These are phyloP conservation scores for Blastobotrys robertii DNA, from an alignment of 805 yeast genomes.

Conservation along the genomic window DNA sequence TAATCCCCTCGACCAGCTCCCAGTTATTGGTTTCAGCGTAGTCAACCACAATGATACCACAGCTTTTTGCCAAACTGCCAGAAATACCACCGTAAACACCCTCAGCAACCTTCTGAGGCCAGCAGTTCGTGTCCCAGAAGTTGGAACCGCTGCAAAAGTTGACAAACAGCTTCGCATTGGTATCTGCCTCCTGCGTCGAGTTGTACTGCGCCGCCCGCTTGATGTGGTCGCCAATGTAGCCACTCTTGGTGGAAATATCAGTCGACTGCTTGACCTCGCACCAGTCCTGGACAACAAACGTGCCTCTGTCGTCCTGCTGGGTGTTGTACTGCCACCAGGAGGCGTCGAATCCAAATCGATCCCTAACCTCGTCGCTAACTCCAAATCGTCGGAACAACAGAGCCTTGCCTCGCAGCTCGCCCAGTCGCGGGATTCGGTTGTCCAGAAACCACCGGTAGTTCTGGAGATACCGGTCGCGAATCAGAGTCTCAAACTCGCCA, in stretches of 20 bases:
- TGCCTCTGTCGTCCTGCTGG: slow-evolving; percentile 53
- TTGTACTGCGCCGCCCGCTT: slow-evolving; percentile 43
- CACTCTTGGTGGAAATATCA: slow-evolving; percentile 48
- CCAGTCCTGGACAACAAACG: slow-evolving; percentile 60
- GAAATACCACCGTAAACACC: slow-evolving; percentile 29
- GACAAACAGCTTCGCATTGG: slow-evolving; percentile 48
- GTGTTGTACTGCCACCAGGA: slow-evolving; percentile 58
- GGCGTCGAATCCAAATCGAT: slow-evolving; percentile 56
- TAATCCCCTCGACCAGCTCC: slow-evolving; percentile 32
- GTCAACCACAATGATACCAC: slow-evolving; percentile 61
- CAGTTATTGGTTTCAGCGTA: slow-evolving; percentile 55
- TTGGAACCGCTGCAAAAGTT: slow-evolving; percentile 70
- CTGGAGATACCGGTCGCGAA: slow-evolving; percentile 49
- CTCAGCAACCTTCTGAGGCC: slow-evolving; percentile 62
- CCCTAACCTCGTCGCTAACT: slow-evolving; percentile 35
- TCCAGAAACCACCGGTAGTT: slow-evolving; percentile 53
- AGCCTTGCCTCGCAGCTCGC: slow-evolving; percentile 58
- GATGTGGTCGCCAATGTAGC: slow-evolving; percentile 47
- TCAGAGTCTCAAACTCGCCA: slow-evolving; percentile 55
- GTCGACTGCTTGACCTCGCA: slow-evolving; percentile 47
- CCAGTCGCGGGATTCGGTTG: slow-evolving; percentile 45
- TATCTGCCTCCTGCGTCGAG: slow-evolving; percentile 27
- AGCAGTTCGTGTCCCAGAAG: slow-evolving; percentile 58
- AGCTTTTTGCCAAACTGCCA: slow-evolving; percentile 33
- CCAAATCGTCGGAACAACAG: slow-evolving; percentile 64